These are phyloP conservation scores for Camelina laxa DNA, from an alignment of 345 rosid species.

Conservation along the genomic window DNA sequence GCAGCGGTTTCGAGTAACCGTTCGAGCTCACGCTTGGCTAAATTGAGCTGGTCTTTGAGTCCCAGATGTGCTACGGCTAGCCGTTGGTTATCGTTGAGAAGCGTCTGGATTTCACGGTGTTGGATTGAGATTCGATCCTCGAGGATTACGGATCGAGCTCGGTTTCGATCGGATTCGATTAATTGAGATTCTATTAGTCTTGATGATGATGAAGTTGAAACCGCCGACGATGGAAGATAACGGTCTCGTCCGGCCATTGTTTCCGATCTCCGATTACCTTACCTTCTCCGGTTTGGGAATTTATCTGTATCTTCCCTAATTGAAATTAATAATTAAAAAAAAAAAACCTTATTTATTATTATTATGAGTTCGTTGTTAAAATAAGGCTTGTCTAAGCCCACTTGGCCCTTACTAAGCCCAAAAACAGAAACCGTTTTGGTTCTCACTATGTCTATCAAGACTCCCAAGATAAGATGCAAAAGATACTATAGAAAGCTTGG, in stretches of 20 bases:
- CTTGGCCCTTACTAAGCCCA: too few relatives aligned
- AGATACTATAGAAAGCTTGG: too few relatives aligned
- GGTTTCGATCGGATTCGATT: constrained; percentile 26
- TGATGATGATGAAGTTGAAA: constrained; percentile 22
- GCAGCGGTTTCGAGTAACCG: constrained; percentile 53
- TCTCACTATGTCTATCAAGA: too few relatives aligned
- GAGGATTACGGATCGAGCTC: constrained; percentile 46
- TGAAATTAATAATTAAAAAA: too few relatives aligned
- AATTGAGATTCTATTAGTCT: constrained; percentile 23
- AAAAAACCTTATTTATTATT: background rate
- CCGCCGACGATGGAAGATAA: constrained; percentile 24
- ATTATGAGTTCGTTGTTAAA: background rate
- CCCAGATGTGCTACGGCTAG: constrained; percentile 67
- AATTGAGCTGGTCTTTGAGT: constrained; percentile 69
- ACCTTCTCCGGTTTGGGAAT: constrained; percentile 16
- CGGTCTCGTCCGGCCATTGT: constrained; percentile 33
- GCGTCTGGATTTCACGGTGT: constrained; percentile 74
- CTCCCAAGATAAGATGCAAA: too few relatives aligned
- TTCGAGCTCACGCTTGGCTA: constrained; percentile 61
- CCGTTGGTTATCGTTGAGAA: constrained; percentile 66
- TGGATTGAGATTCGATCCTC: constrained; percentile 78
- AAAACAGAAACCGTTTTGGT: too few relatives aligned
- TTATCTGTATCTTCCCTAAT: background rate
- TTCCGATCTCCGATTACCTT: constrained; percentile 27
- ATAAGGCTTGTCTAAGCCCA: background rate